These are phyloP conservation scores for Cyanophora paradoxa DNA, from an alignment of 78 protist species.

Conservation along the genomic window DNA sequence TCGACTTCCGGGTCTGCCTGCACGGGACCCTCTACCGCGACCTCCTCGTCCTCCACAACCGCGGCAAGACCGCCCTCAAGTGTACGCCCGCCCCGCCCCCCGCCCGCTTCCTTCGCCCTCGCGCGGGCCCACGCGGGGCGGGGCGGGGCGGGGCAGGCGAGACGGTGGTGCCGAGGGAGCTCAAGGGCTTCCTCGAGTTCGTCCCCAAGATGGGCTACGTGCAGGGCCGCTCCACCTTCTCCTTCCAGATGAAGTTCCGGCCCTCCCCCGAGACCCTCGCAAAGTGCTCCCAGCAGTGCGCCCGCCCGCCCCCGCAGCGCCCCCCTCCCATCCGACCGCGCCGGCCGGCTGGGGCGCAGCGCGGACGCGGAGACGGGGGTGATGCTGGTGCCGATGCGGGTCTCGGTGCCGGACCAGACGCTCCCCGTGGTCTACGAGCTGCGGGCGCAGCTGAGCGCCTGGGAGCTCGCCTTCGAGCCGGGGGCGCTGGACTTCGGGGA, in stretches of 20 bases:
- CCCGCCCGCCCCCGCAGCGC: too few species aligned
- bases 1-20: conserved; percentile 9
- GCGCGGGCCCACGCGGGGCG: too few species aligned
- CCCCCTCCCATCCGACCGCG: too few species aligned
- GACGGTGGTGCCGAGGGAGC: background rate
- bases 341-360: too few species aligned
- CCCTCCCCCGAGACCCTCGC: background rate
- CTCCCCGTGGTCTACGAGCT: conserved; percentile 10
- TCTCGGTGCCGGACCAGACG: conserved; percentile 23
- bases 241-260: conserved; percentile 1
- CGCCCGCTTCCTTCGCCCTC: too few species aligned
- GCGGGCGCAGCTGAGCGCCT: background rate
- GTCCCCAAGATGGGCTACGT: conserved; percentile 20
- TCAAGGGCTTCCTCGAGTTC: conserved; percentile 4
- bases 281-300: background rate
- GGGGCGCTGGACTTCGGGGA: conserved; percentile 2
- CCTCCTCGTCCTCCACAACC: conserved; percentile 8
- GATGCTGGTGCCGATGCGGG: background rate
- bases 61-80: background rate
- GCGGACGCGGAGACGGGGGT: background rate
- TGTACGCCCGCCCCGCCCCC: too few species aligned
- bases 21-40: conserved; percentile 31
- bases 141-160: too few species aligned
- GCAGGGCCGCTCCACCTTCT: conserved; percentile 8
- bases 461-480: background rate